Evolutionary conservation across 345 rosid species (phyloP).

Genomic region (Brassica juncea): DNA sequence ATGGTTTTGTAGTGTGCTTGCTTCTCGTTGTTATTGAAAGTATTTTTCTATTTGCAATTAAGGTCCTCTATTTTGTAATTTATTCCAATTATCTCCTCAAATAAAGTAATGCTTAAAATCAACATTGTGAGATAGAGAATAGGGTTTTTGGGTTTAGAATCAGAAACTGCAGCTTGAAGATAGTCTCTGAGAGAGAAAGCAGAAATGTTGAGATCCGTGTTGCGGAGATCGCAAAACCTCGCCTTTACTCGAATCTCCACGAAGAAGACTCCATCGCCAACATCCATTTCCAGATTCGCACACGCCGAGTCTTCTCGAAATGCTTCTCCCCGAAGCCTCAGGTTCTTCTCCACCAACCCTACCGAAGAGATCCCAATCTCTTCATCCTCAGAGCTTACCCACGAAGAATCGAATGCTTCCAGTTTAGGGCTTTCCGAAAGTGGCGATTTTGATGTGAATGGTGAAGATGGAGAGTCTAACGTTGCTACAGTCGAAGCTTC

Average conservation of each 20-base stretch:
- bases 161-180: conserved; percentile 11
- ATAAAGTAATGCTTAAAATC: not conserved
- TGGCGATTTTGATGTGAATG: conserved; percentile 34
- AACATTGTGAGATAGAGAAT: not conserved
- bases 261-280: conserved; percentile 36
- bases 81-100: not conserved
- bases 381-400: conserved; percentile 8
- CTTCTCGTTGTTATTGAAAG: not conserved
- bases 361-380: conserved; percentile 22
- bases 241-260: conserved; percentile 23
- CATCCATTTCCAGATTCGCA: conserved; percentile 27
- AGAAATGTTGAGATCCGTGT: conserved; percentile 62
- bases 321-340: conserved; percentile 30
- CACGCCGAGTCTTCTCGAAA: conserved; percentile 22
- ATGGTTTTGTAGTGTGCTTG: not conserved
- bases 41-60: not conserved
- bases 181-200: conserved; percentile 13
- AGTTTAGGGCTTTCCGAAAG: conserved; percentile 21
- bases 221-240: conserved; percentile 41
- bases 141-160: conserved; percentile 41
- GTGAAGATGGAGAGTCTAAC: conserved; percentile 24
- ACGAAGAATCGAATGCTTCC: conserved; percentile 19
- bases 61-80: not conserved
- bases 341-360: conserved; percentile 46
- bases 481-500: conserved; percentile 15